Evolutionary conservation across 2,329 filamentous ascomycete species (phyloP).

Genomic region (Sporothrix euskadiensis): DNA sequence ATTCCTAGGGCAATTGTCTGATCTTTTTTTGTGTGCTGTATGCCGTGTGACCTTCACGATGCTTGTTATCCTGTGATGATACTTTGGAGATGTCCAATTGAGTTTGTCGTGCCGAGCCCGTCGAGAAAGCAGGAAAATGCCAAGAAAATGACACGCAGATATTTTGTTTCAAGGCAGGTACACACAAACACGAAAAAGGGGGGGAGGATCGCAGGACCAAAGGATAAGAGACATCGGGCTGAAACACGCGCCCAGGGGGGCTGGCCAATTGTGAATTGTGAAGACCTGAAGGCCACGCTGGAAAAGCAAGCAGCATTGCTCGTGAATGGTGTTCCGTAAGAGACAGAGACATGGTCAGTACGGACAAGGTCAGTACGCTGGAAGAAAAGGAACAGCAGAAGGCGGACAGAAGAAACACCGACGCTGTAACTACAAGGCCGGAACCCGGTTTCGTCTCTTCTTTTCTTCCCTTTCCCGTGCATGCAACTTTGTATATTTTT

Average conservation of each 20-base stretch:
- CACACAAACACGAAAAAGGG: slow-evolving; percentile 21
- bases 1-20: background rate
- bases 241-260: slow-evolving; percentile 21
- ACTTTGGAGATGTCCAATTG: background rate
- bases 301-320: background rate
- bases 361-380: background rate
- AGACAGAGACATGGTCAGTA: background rate
- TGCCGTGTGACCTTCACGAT: background rate
- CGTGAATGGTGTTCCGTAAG: background rate
- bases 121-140: background rate
- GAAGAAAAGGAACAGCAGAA: background rate
- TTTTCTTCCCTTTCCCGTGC: background rate
- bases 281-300: background rate
- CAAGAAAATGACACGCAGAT: slow-evolving; percentile 20
- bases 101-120: background rate
- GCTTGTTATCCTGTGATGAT: background rate
- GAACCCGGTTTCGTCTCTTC: slow-evolving; percentile 27
- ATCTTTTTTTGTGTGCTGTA: too few relatives aligned
- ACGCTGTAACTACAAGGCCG: background rate
- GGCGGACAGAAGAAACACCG: background rate
- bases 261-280: background rate
- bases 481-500: background rate
- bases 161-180: slow-evolving; percentile 23
- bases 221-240: slow-evolving; percentile 4
- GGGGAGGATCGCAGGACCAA: slow-evolving; percentile 16